A percentile compares a stretch with the other conserved stretches of the same genome.
Evolutionary conservation across 495 filamentous ascomycete species (phyloP).

Genomic region (Lasiosphaeria hispida): DNA sequence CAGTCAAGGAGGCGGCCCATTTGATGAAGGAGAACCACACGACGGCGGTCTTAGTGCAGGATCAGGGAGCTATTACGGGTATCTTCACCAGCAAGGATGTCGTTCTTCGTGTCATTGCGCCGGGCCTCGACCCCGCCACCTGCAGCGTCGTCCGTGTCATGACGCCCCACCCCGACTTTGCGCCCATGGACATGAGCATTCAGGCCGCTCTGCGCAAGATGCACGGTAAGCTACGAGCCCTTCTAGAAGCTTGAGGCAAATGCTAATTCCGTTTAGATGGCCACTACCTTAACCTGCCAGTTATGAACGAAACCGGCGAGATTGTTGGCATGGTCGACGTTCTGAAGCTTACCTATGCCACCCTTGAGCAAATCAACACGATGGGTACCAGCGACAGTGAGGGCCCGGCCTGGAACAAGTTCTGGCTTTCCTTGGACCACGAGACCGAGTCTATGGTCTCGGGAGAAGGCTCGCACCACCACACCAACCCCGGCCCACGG

Average conservation of each 20-base stretch:
- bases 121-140: constrained; percentile 87
- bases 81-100: constrained; percentile 99
- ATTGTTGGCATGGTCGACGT: constrained; percentile 99
- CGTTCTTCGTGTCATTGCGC: constrained; percentile 95
- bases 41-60: constrained; percentile 92
- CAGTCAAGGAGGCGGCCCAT: constrained; percentile 89
- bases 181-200: constrained; percentile 97
- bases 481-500: constrained; percentile 42
- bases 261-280: constrained; percentile 62
- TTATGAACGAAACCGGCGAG: constrained; percentile 96
- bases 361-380: constrained; percentile 84
- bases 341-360: constrained; percentile 95
- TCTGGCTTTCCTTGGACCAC: constrained; percentile 95
- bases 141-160: constrained; percentile 98
- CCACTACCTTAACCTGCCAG: constrained; percentile 94
- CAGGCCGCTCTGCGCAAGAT: constrained; percentile 97
- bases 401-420: constrained; percentile 98
- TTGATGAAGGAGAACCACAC: constrained; percentile 99
- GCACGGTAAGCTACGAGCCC: constrained; percentile 68
- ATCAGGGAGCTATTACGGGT: constrained; percentile 94
- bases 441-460: constrained; percentile 97
- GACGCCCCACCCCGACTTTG: constrained; percentile 98
- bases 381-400: constrained; percentile 77
- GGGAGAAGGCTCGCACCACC: constrained; percentile 66
- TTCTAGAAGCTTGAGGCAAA: background rate